Evolutionary conservation across 2,329 filamentous ascomycete species (phyloP).

Genomic region (Fusarium stilboides): DNA sequence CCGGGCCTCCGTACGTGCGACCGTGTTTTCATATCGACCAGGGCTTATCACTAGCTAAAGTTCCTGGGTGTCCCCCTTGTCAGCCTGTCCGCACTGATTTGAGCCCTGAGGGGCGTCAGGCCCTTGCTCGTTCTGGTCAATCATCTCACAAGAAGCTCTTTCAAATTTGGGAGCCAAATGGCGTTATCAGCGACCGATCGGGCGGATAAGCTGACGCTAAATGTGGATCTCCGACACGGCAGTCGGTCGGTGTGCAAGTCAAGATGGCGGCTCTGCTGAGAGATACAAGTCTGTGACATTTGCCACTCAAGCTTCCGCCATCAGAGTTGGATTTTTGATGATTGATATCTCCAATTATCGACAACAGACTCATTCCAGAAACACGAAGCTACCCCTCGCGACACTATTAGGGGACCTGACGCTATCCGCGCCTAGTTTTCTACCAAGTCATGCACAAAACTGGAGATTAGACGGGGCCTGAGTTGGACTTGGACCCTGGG

Average conservation of each 20-base stretch:
- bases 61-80: neutral
- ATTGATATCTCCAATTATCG: neutral
- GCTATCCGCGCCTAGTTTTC: slow-evolving; percentile 23
- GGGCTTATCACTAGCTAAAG: neutral
- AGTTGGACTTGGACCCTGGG: neutral
- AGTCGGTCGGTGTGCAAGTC: slow-evolving; percentile 40
- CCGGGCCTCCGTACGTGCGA: neutral
- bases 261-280: slow-evolving; percentile 32
- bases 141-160: slow-evolving; percentile 38
- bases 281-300: slow-evolving; percentile 35
- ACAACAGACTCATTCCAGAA: neutral
- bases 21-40: slow-evolving; percentile 1
- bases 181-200: slow-evolving; percentile 51
- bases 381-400: neutral
- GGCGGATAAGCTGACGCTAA: slow-evolving; percentile 40
- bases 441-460: slow-evolving; percentile 37
- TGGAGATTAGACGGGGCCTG: slow-evolving; percentile 37
- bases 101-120: slow-evolving; percentile 27
- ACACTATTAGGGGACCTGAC: slow-evolving; percentile 11
- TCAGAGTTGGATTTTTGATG: slow-evolving; percentile 1
- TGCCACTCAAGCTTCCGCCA: slow-evolving; percentile 29
- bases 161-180: slow-evolving; percentile 47
- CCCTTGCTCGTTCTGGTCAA: slow-evolving; percentile 25
- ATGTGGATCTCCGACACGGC: slow-evolving; percentile 43
- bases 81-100: slow-evolving; percentile 31